Base-by-base conservation (phyloP, 2,329 filamentous ascomycete species). In the Cercospora zeina region DNA sequence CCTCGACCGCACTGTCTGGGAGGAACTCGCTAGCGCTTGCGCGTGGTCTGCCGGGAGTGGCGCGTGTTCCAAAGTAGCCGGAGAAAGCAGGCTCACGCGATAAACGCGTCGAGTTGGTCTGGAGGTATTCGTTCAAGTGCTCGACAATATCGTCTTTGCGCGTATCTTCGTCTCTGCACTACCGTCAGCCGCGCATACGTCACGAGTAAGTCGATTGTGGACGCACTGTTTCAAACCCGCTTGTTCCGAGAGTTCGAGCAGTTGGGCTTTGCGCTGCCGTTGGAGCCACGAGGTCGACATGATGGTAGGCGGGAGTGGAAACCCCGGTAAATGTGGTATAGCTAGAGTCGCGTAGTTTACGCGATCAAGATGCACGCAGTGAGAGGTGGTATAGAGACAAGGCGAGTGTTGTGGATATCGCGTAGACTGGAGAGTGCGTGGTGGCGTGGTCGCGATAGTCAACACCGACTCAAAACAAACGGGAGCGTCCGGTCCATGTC, bases 131-230 rank as follows among this genome's bases (percentile, higher is more conserved):
- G 70, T 96, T 89, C 66, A 96, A 85, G 49, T 84, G 84, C 62
- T 83, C 76, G 73, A 93, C 90, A 63, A 97, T 85, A 54, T 96
- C 91, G 67, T 82, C 81, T 78, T 96, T 96, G 76, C 89, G 89
- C 67, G 88, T 79, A 61, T 82, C 81, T 68, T 90, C 86, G 21
- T 70, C 62, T 53, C 72, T 74, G 61, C 34, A 51, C 45, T n/a
- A 14, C 33, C 1, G 24, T 61, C 24, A 62, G 60, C 39, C 16
- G 34, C 27, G 7, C 14, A 3, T 19, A 19, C 6, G 19, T 13
- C 30, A n/a, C 34, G 30, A 27, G 27, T 53, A 6, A 34, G 49
- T 7, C 4, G n/a, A 45, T 16, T 16, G 27, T 34, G 27, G 53
- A 57, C 70, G 16, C 66, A 74, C 72, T 70, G 67, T 19, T 64